phyloP scores from a whole-genome alignment of 2,329 filamentous ascomycete genomes.

The Hypocreales sp. region DNA sequence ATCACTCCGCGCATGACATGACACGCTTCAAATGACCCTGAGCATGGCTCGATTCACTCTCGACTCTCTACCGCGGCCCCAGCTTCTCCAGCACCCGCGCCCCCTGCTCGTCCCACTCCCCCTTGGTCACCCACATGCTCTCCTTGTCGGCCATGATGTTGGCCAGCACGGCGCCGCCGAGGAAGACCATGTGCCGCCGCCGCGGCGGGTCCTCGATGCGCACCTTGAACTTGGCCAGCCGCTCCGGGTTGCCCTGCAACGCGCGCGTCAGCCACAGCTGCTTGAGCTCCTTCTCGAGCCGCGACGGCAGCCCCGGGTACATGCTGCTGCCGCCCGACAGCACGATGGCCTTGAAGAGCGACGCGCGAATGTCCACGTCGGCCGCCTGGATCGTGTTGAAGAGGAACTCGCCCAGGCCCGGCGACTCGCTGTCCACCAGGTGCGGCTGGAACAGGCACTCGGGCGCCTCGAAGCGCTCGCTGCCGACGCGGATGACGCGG shows the following conservation, averaged over 20 bases:
- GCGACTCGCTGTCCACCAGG: slow-evolving; percentile 92
- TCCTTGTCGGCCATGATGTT: slow-evolving; percentile 99
- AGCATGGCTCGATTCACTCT: too few relatives aligned
- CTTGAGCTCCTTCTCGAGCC: slow-evolving; percentile 96
- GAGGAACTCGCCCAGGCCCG: slow-evolving; percentile 88
- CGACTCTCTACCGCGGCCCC: slow-evolving; percentile 65
- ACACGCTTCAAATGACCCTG: too few relatives aligned
- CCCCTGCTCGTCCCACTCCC: slow-evolving; percentile 94
- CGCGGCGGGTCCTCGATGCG: slow-evolving; percentile 95
- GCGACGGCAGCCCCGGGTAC: slow-evolving; percentile 90
- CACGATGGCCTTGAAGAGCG: slow-evolving; percentile 93
- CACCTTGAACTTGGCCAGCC: slow-evolving; percentile 97
- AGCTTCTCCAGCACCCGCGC: slow-evolving; percentile 76
- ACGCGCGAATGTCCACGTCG: slow-evolving; percentile 86
- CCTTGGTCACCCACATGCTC: slow-evolving; percentile 96
- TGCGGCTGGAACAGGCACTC: slow-evolving; percentile 98
- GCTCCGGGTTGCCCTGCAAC: slow-evolving; percentile 78
- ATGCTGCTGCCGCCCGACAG: slow-evolving; percentile 95
- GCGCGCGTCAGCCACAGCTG: slow-evolving; percentile 94
- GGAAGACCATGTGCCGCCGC: slow-evolving; percentile 97
- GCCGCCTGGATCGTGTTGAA: slow-evolving; percentile 98
- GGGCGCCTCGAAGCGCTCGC: slow-evolving; percentile 93
- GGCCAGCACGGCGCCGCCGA: slow-evolving; percentile 88
- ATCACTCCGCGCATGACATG: too few relatives aligned
- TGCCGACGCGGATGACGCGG: slow-evolving; percentile 87